phyloP scores from a whole-genome alignment of 495 filamentous ascomycete genomes.

The Hamigera avellanea region DNA sequence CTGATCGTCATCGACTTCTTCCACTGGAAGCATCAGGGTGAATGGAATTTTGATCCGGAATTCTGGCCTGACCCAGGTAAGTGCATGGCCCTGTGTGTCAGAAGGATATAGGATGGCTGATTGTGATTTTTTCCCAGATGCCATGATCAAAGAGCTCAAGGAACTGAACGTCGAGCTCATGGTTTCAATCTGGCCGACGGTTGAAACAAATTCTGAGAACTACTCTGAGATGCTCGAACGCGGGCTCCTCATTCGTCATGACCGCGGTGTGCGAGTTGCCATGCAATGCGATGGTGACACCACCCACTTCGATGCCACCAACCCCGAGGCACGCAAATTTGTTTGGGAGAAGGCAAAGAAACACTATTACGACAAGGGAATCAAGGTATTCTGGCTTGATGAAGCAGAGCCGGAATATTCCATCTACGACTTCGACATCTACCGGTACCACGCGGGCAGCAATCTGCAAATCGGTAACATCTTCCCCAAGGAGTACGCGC shows the following conservation, averaged over 20 bases:
- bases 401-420: conserved; percentile 49
- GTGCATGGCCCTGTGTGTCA: too few relatives aligned
- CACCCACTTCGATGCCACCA: conserved; percentile 45
- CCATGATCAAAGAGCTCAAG: conserved; percentile 44
- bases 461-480: conserved; percentile 44
- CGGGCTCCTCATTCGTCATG: conserved; percentile 39
- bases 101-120: too few relatives aligned
- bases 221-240: conserved; percentile 42
- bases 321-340: conserved; percentile 36
- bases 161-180: conserved; percentile 42
- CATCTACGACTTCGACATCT: conserved; percentile 49
- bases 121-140: conserved; percentile 15
- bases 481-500: conserved; percentile 42
- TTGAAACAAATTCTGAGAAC: conserved; percentile 39
- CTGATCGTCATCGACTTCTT: conserved; percentile 51
- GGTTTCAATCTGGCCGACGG: conserved; percentile 51
- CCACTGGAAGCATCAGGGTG: conserved; percentile 48
- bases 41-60: conserved; percentile 44
- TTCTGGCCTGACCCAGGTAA: conserved; percentile 46
- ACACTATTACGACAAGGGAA: conserved; percentile 47
- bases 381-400: conserved; percentile 49
- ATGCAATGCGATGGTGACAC: conserved; percentile 44
- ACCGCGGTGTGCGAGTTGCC: conserved; percentile 38
- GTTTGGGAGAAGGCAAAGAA: conserved; percentile 42
- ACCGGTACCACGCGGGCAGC: conserved; percentile 41